These are phyloP conservation scores for Tricholoma furcatifolium DNA, from an alignment of 768 basidiomycete genomes.

Conservation along the genomic window DNA sequence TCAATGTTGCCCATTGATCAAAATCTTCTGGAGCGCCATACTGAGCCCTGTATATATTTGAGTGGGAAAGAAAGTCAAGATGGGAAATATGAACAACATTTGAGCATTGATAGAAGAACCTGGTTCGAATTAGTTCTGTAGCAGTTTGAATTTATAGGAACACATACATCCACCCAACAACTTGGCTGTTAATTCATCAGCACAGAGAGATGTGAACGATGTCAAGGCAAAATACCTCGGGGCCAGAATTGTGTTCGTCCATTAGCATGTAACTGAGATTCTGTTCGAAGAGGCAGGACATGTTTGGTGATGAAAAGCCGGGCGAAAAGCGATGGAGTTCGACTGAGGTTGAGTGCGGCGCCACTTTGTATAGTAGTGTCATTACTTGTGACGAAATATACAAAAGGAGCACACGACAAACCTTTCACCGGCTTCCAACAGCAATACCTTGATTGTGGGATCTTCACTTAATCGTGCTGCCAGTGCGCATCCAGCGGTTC, in stretches of 20 bases:
- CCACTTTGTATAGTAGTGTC: constrained; percentile 33
- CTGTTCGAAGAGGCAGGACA: constrained; percentile 52
- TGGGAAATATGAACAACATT: constrained; percentile 27
- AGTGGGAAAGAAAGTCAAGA: not conserved
- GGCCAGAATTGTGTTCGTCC: constrained; percentile 57
- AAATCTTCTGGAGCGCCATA: constrained; percentile 71
- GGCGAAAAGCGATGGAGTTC: constrained; percentile 39
- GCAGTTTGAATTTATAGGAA: not conserved
- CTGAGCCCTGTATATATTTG: constrained; percentile 44
- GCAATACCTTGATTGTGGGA: constrained; percentile 45
- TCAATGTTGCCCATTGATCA: constrained; percentile 60
- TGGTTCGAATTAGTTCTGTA: constrained; percentile 18
- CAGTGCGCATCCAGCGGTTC: constrained; percentile 59
- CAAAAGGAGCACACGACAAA: constrained; percentile 17
- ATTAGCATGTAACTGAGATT: constrained; percentile 49
- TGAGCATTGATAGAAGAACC: constrained; percentile 70
- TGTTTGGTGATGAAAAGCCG: constrained; percentile 40
- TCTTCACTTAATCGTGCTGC: constrained; percentile 59
- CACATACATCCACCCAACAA: constrained; percentile 69
- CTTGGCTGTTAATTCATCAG: constrained; percentile 39
- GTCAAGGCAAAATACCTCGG: constrained; percentile 42
- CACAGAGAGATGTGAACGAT: not conserved
- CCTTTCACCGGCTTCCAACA: constrained; percentile 64
- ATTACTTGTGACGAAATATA: not conserved
- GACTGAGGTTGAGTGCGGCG: constrained; percentile 33